phyloP scores from a whole-genome alignment of 768 basidiomycete genomes.

The Leucosporidium creatinivorum region DNA sequence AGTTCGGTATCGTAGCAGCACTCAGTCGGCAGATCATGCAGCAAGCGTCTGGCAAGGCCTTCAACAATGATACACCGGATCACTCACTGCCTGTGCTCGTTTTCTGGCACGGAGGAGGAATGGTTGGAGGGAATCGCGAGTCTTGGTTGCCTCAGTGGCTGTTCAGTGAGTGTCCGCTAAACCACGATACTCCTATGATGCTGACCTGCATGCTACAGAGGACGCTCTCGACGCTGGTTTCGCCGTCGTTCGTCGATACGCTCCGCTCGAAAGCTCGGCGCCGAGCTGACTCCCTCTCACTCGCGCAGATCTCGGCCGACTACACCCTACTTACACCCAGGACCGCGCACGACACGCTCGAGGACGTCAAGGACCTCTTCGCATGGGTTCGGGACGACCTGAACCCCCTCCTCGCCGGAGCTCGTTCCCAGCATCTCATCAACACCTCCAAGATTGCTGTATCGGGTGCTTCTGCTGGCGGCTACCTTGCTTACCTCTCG shows the following conservation, averaged over 20 bases:
- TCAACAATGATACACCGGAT: neutral
- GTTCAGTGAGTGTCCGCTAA: neutral
- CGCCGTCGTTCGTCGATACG: conserved; percentile 34
- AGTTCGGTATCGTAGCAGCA: neutral
- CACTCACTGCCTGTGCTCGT: neutral
- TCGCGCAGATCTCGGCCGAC: conserved; percentile 50
- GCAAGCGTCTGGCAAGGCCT: neutral
- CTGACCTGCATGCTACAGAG: neutral
- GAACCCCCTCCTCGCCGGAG: conserved; percentile 36
- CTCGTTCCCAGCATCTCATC: conserved; percentile 34
- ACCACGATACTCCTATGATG: neutral
- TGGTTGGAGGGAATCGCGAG: neutral
- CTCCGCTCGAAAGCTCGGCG: too few species aligned
- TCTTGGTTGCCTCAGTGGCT: neutral
- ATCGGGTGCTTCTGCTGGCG: conserved; percentile 57
- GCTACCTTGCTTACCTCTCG: conserved; percentile 46
- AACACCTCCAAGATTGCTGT: conserved; percentile 50
- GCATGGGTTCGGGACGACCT: conserved; percentile 44
- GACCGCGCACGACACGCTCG: conserved; percentile 54
- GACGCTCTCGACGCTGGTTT: neutral
- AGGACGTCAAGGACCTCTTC: conserved; percentile 56
- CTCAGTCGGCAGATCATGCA: neutral
- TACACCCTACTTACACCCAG: conserved; percentile 54
- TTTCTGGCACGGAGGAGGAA: neutral
- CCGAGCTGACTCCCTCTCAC: too few species aligned